A percentile compares a stretch with the other conserved stretches of the same genome.
These are phyloP conservation scores for Anthoceros angustus DNA, from an alignment of 225 moss, liverwort and hornwort genomes.

Conservation along the genomic window DNA sequence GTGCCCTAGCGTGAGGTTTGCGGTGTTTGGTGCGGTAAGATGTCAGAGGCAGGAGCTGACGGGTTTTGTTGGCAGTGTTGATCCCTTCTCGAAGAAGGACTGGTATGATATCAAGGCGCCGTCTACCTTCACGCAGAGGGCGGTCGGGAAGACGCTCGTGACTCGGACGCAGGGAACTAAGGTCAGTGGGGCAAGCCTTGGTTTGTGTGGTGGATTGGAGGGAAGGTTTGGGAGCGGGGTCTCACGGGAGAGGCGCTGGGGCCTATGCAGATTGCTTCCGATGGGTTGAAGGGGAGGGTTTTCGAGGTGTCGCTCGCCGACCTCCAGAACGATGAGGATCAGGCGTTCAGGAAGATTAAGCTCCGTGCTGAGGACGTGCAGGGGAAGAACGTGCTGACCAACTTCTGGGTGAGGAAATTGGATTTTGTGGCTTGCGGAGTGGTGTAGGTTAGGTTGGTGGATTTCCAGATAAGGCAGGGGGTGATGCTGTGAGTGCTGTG, in stretches of 20 bases:
- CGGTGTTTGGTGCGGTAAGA: neutral
- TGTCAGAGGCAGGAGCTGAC: neutral
- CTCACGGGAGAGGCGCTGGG: neutral
- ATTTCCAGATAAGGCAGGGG: neutral
- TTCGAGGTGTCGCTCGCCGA: conserved; percentile 33
- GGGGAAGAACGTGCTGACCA: neutral
- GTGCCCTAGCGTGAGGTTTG: neutral
- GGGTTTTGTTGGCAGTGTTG: conserved; percentile 18
- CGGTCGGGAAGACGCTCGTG: conserved; percentile 40
- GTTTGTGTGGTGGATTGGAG: neutral
- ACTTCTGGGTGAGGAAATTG: neutral
- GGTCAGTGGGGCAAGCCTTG: conserved; percentile 3
- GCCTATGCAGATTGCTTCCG: conserved; percentile 9
- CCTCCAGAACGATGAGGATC: conserved; percentile 30
- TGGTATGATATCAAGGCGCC: conserved; percentile 56
- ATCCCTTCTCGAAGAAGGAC: conserved; percentile 44
- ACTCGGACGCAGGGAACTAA: conserved; percentile 40
- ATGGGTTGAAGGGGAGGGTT: conserved; percentile 73
- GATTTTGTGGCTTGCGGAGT: neutral
- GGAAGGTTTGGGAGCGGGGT: neutral
- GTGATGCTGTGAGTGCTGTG: neutral
- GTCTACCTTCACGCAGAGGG: conserved; percentile 32
- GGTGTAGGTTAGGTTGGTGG: neutral
- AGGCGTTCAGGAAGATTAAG: conserved; percentile 11
- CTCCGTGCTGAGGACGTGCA: neutral